Percentiles rank a stretch among this genome's conserved stretches.
phyloP scores from a whole-genome alignment of 2,329 filamentous ascomycete genomes.

The Monosporascus sp. region DNA sequence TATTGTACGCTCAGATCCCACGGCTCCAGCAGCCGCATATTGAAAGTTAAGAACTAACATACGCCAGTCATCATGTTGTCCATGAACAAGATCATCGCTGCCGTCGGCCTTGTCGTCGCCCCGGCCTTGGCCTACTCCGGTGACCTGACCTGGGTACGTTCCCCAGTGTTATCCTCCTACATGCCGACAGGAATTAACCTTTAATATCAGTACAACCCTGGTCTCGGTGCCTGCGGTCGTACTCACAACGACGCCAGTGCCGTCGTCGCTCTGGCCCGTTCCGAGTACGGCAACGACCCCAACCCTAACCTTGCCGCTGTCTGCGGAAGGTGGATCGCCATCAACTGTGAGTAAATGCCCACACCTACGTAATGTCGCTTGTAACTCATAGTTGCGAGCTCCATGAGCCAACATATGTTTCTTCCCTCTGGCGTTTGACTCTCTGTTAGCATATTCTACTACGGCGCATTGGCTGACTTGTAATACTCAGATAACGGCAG shows the following conservation, averaged over 20 bases:
- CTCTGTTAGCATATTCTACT: too few species aligned
- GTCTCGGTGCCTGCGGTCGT: conserved; percentile 21
- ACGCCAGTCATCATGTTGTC: conserved; percentile 16
- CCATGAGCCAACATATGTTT: too few species aligned
- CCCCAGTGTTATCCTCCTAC: too few species aligned
- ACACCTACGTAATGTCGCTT: not conserved
- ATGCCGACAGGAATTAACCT: too few species aligned
- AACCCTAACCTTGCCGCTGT: conserved; percentile 14
- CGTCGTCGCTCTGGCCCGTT: conserved; percentile 21
- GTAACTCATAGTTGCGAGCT: not conserved
- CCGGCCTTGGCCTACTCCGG: conserved; percentile 9
- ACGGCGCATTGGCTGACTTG: not conserved
- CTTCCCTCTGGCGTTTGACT: too few species aligned
- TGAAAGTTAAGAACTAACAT: not conserved
- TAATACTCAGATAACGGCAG: conserved; percentile 9
- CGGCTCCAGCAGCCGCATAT: not conserved
- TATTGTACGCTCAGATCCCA: not conserved
- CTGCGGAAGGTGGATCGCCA: conserved; percentile 25
- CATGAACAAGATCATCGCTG: conserved; percentile 12
- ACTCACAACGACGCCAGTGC: conserved; percentile 16
- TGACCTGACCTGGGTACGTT: conserved; percentile 15
- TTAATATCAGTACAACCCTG: conserved; percentile 16
- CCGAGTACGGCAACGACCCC: conserved; percentile 15
- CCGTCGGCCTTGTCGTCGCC: conserved; percentile 10
- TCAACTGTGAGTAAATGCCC: conserved; percentile 5